Base-by-base conservation (phyloP, 495 filamentous ascomycete genomes). In the Trichocladium uniseriatum region DNA sequence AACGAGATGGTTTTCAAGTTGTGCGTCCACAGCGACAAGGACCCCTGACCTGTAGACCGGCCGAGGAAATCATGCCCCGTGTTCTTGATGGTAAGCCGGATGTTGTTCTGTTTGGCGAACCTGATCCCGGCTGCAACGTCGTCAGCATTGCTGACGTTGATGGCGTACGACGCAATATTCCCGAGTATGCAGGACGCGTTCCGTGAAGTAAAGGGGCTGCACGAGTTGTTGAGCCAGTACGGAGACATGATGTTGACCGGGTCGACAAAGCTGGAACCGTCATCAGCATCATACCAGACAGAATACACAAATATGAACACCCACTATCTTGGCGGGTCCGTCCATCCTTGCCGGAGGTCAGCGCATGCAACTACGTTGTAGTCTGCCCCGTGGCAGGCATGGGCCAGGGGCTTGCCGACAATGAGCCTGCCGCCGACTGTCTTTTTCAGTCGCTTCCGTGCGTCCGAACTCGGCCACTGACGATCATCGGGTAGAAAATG, bases 21-120 rank as follows among this genome's bases (percentile, higher is more conserved):
- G 47, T 82, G 78, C 0, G 78, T 82, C 80, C 80, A 84, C 29
- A 84, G 60, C 21, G 63, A 62, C 8, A 84, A 61, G 13, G 73
- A 69, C 18, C 79, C 78, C 20, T 67, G 67, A 18, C 80, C 80
- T 11, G 69, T 64, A 11, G 67, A 70, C 16, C 64, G 61, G 0
- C 70, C 72, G 24, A 71, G 60, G 8, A 27, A 27, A 8, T 73
- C 68, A 41, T 73, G 70, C 8, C 70, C 70, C 4, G 67, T 65
- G 43, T 76, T 74, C 52, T 66, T 64, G 32, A 74, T 65, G 10
- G 63, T 59, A 2, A 74, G 53, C 0, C 69, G 63, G 24, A 71
- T 51, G 38, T 51, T 60, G 34, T 68, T 49, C 4, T 62, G 28
- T n/a, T 49, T 48, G 13, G 75, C 72, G 47, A 80, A 81, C 0